Conservation (phyloP, 2,329 filamentous ascomycete genomes). For the Fulvia fulva region DNA sequence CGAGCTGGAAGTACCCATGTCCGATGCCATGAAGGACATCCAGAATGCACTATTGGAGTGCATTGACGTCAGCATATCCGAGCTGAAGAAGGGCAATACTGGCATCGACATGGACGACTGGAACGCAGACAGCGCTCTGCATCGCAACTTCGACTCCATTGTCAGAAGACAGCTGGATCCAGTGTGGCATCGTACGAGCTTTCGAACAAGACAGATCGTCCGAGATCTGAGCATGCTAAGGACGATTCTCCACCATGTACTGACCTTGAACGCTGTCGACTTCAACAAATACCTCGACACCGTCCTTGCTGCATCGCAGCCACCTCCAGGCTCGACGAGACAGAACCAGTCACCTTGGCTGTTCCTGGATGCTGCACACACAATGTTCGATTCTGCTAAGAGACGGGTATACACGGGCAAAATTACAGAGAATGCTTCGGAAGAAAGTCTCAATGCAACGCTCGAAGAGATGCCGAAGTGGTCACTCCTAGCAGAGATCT, state of each 20-base stretch:
- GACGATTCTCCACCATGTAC: slow-evolving; percentile 72
- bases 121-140: slow-evolving; percentile 88
- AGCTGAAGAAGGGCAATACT: slow-evolving; percentile 85
- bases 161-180: slow-evolving; percentile 88
- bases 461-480: slow-evolving; percentile 96
- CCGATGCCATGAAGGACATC: slow-evolving; percentile 85
- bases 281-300: slow-evolving; percentile 93
- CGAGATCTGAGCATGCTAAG: slow-evolving; percentile 80
- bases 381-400: slow-evolving; percentile 87
- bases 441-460: slow-evolving; percentile 66
- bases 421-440: slow-evolving; percentile 54
- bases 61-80: slow-evolving; percentile 88
- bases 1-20: slow-evolving; percentile 94
- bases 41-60: slow-evolving; percentile 94
- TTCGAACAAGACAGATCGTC: slow-evolving; percentile 92
- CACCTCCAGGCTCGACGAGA: slow-evolving; percentile 78
- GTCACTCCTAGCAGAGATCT: slow-evolving; percentile 78
- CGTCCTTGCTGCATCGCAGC: slow-evolving; percentile 84
- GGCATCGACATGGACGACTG: slow-evolving; percentile 96
- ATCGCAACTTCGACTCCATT: slow-evolving; percentile 86
- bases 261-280: slow-evolving; percentile 83
- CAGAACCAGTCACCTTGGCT: slow-evolving; percentile 94
- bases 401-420: slow-evolving; percentile 78
- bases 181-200: slow-evolving; percentile 95
- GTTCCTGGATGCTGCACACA: slow-evolving; percentile 90